Percentiles rank a stretch among this genome's conserved stretches.
These are phyloP conservation scores for Ormosia emarginata DNA, from an alignment of 306 rosid genomes.

Conservation along the genomic window DNA sequence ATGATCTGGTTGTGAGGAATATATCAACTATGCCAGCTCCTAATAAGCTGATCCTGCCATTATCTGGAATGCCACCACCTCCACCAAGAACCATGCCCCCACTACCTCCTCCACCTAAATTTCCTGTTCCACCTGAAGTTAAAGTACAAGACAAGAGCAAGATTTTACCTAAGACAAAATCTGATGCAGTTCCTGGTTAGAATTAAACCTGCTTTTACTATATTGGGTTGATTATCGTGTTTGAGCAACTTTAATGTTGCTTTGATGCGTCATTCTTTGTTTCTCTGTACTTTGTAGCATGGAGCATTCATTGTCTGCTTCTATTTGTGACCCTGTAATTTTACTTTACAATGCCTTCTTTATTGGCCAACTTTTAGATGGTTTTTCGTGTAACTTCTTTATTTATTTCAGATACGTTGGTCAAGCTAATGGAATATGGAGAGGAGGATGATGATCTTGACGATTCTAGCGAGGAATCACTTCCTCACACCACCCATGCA, in stretches of 20 bases:
- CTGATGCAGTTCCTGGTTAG: constrained; percentile 75
- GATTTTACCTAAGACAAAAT: constrained; percentile 30
- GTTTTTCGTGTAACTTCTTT: background rate
- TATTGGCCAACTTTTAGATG: constrained; percentile 3
- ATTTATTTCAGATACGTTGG: constrained; percentile 69
- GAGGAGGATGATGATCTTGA: constrained; percentile 86
- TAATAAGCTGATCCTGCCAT: constrained; percentile 58
- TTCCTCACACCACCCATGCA: constrained; percentile 17
- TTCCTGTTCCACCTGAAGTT: constrained; percentile 35
- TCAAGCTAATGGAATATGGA: constrained; percentile 93
- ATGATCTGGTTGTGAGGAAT: constrained; percentile 53
- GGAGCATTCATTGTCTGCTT: background rate
- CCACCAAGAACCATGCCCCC: constrained; percentile 57
- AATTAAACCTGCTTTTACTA: background rate
- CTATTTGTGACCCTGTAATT: background rate
- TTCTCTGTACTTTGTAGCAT: background rate
- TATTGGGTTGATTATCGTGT: background rate
- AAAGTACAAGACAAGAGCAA: constrained; percentile 43
- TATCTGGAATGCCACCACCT: constrained; percentile 53
- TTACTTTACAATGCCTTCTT: background rate
- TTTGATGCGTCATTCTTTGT: background rate
- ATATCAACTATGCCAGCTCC: constrained; percentile 77
- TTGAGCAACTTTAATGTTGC: background rate
- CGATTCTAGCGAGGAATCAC: constrained; percentile 47
- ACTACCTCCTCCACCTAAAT: constrained; percentile 68